Base-by-base conservation (phyloP, 768 basidiomycete genomes). In the Aureoboletus auriporus region DNA sequence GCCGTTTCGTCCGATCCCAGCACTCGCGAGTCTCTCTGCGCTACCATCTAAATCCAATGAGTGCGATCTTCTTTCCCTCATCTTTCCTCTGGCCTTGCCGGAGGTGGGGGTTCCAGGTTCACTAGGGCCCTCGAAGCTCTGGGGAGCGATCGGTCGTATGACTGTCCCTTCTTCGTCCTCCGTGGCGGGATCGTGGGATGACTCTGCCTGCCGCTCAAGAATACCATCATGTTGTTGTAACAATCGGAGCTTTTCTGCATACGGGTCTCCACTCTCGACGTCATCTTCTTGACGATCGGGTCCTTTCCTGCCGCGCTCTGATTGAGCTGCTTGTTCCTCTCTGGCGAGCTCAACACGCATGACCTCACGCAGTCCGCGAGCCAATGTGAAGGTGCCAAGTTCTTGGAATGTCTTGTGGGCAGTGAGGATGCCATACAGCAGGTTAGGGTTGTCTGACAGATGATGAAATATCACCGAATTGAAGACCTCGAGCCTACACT, bases 71-170 rank as follows among this genome's bases (percentile, higher is more conserved):
- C 86, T 77, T 57, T 84, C 89, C 55, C 79, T 79, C 86, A 93
- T 88, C 71, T 98, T 99, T 0, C 95, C 95, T 52, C 86, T 75
- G 1, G 81, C 91, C 61, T 95, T 97, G 65, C 93, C 93, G n/a
- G 90, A 90, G 39, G 76, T 61, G 10, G 71, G 52, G 8, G 65
- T 61, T 10, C 49, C 51, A 16, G 67, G 64, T 7, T 53, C 50
- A 37, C 69, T 71, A 4, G 20, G 20, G 20, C 20, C 20, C 45
- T 75, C 72, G 14, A 69, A 62, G 20, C 70, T 69, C 8, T 80
- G 78, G 6, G 75, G 75, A 59, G 71, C 67, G 40, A 71, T 60
- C 0, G 75, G 70, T 39, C 66, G 65, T 13, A 71, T 64, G 26
- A 51, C 42, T 2, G 42, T 28, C 4, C 42, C 58, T 20, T 58